Base-by-base conservation (phyloP, 1,139 yeast genomes). In the Yamadazyma aaseri region DNA sequence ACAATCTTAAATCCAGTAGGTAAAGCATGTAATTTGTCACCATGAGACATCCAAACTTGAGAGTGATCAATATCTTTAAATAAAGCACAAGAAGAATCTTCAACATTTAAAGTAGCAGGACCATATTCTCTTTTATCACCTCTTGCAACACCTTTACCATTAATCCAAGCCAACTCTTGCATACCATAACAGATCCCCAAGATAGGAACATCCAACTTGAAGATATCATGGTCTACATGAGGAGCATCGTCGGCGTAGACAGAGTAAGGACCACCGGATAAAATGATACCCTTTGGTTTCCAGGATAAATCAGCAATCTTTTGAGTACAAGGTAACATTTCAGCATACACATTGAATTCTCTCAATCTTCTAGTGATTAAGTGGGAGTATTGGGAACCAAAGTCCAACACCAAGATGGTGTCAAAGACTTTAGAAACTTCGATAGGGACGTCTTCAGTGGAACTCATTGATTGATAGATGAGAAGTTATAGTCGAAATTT, bases 21-120 rank as follows among this genome's bases (percentile, higher is more conserved):
- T 51, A 92, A 75, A 34, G 90, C 86, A 53, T 81, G 82, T 55
- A 92, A 76, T 71, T 92, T 94, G 69, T 92, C 99, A 56, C 96
- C 96, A 65, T 92, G 99, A 29, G 97, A 90, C 99, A 92, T 92
- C 99, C 99, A 92, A 45, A 94, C 97, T 61, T 79, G 85, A 41
- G 95, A 87, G 68, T 90, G 83, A 64, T 87, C 95, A 51, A 94
- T 86, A 41, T 81, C 96, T 47, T 80, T 73, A 68, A 92, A 90
- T 49, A 92, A 72, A 20, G 86, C 81, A 62, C 89, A 81, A 14
- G 63, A 42, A 29, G 67, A 44, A 56, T 86, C 94, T 53, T 76
- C 71, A 36, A 89, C 95, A 49, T 81, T 74, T 60, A 92, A 74
- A 41, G 86, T 80, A 42, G 98, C 96, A 35, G 96, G 96, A 42